phyloP scores from a whole-genome alignment of 1,284 basidiomycete genomes.

The Garcileccinum viscosum region DNA sequence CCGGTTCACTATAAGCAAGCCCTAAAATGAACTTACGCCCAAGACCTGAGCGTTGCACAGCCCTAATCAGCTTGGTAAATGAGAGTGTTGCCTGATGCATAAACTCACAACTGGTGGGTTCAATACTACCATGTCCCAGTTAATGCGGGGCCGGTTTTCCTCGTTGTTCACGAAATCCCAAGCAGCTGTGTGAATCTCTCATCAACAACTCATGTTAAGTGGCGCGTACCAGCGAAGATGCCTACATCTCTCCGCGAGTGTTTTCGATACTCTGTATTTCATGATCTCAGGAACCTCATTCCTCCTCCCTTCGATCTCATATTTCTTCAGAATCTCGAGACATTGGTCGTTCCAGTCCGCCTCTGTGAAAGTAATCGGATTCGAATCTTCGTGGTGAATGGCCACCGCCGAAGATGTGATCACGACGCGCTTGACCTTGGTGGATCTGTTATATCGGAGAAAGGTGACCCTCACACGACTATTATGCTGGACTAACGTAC shows the following conservation, averaged over 20 bases:
- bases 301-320: neutral
- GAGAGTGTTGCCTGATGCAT: neutral
- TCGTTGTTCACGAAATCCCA: neutral
- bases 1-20: neutral
- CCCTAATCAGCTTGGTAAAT: neutral
- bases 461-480: neutral
- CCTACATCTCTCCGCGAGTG: neutral
- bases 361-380: neutral
- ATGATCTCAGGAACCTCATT: neutral
- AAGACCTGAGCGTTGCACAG: neutral
- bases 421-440: neutral
- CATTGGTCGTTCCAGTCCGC: neutral
- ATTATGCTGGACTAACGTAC: neutral
- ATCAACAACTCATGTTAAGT: neutral
- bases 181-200: neutral
- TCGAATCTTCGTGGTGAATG: neutral
- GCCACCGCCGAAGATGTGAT: neutral
- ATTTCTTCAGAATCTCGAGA: neutral
- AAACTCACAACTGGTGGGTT: neutral
- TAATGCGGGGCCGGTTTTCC: neutral
- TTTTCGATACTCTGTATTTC: neutral
- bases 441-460: neutral
- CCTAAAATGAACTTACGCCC: neutral
- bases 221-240: neutral
- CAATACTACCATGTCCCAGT: neutral